phyloP scores from a whole-genome alignment of 768 basidiomycete genomes.

The Scleroderma citrinum region DNA sequence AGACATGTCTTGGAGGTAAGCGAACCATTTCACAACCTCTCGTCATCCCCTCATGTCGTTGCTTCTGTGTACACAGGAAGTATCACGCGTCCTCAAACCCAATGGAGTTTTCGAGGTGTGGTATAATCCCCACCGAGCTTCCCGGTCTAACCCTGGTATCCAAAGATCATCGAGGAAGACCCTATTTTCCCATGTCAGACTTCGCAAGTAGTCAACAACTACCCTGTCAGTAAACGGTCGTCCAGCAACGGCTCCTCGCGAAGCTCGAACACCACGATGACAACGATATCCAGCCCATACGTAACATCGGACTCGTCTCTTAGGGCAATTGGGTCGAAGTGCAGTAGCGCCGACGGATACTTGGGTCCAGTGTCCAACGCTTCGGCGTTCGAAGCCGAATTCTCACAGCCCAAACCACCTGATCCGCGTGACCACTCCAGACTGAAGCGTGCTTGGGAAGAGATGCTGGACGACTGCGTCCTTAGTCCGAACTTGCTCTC shows the following conservation, averaged over 20 bases:
- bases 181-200: slow-evolving; percentile 56
- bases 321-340: slow-evolving; percentile 10
- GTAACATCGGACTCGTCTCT: slow-evolving; percentile 21
- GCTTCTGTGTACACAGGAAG: slow-evolving; percentile 46
- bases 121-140: slow-evolving; percentile 2
- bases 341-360: slow-evolving; percentile 6
- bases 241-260: slow-evolving; percentile 19
- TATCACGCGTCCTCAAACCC: slow-evolving; percentile 58
- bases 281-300: slow-evolving; percentile 8
- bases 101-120: slow-evolving; percentile 60
- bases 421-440: slow-evolving; percentile 58
- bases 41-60: slow-evolving; percentile 11
- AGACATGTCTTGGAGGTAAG: slow-evolving; percentile 57
- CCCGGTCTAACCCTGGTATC: slow-evolving; percentile 5
- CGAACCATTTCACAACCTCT: slow-evolving; percentile 7
- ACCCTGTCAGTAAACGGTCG: slow-evolving; percentile 8
- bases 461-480: slow-evolving; percentile 57
- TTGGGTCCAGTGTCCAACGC: slow-evolving; percentile 17
- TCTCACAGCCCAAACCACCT: slow-evolving; percentile 14
- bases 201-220: slow-evolving; percentile 4
- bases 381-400: slow-evolving; percentile 8
- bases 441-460: slow-evolving; percentile 60
- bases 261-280: slow-evolving; percentile 25
- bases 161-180: slow-evolving; percentile 71
- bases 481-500: slow-evolving; percentile 48